A percentile compares a stretch with the other conserved stretches of the same genome.
phyloP scores from a whole-genome alignment of 2,329 filamentous ascomycete species.

The Bertia moriformis region DNA sequence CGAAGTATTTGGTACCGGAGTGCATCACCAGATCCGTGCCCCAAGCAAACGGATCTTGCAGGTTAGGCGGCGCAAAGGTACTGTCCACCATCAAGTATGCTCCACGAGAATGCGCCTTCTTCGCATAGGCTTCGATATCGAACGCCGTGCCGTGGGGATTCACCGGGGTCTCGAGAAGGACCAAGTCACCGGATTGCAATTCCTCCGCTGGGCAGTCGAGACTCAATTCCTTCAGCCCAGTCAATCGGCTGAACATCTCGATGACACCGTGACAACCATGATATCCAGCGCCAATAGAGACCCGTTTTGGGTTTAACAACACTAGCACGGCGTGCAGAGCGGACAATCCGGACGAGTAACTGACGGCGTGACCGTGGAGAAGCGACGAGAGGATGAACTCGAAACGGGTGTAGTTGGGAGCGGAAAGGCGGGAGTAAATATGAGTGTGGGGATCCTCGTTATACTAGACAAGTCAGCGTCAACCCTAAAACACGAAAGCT shows the following conservation, averaged over 20 bases:
- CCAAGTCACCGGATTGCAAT: slow-evolving; percentile 40
- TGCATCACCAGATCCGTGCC: slow-evolving; percentile 61
- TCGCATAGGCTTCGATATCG: slow-evolving; percentile 40
- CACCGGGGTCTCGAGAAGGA: slow-evolving; percentile 58
- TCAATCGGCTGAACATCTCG: slow-evolving; percentile 42
- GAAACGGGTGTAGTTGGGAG: slow-evolving; percentile 51
- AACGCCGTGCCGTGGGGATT: slow-evolving; percentile 53
- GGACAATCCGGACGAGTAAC: slow-evolving; percentile 50
- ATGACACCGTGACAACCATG: slow-evolving; percentile 59
- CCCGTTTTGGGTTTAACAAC: slow-evolving; percentile 43
- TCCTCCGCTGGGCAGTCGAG: slow-evolving; percentile 18
- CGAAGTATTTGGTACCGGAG: slow-evolving; percentile 57
- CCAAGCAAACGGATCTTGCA: slow-evolving; percentile 53
- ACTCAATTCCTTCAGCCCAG: slow-evolving; percentile 40
- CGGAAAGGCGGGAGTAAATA: slow-evolving; percentile 49
- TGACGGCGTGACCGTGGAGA: slow-evolving; percentile 37
- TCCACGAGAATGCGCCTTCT: slow-evolving; percentile 44
- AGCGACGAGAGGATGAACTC: slow-evolving; percentile 48
- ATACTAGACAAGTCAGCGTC: no score
- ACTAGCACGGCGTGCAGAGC: slow-evolving; percentile 53
- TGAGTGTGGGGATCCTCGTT: slow-evolving; percentile 22
- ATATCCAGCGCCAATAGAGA: slow-evolving; percentile 54
- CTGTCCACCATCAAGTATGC: slow-evolving; percentile 51
- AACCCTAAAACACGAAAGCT: no score
- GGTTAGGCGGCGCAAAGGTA: slow-evolving; percentile 54